These are phyloP conservation scores for Pezicula neosporulosa DNA, from an alignment of 2,329 filamentous ascomycete species.

Conservation along the genomic window DNA sequence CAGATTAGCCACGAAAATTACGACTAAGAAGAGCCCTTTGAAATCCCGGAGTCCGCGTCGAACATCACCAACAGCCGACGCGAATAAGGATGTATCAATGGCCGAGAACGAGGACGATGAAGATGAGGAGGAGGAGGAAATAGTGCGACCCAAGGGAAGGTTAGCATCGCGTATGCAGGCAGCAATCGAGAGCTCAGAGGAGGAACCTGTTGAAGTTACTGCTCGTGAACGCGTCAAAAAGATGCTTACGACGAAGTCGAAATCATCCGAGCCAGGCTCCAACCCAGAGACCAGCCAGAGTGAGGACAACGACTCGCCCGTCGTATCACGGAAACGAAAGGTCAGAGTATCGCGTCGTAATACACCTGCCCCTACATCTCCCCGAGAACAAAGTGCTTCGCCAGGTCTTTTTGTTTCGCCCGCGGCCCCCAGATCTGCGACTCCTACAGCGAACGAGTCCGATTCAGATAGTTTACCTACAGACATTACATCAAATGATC, in stretches of 20 bases:
- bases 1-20: slow-evolving; percentile 10
- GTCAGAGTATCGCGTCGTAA: slow-evolving; percentile 13
- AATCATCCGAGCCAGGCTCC: slow-evolving; percentile 24
- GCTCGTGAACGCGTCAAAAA: slow-evolving; percentile 40
- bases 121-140: slow-evolving; percentile 37
- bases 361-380: slow-evolving; percentile 17
- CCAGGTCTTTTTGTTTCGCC: slow-evolving; percentile 40
- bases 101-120: slow-evolving; percentile 6
- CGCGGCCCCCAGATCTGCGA: slow-evolving; percentile 21
- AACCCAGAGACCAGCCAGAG: slow-evolving; percentile 31
- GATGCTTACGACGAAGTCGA: slow-evolving; percentile 34
- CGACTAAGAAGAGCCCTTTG: slow-evolving; percentile 6
- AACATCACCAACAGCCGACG: slow-evolving; percentile 2
- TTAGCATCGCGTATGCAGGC: slow-evolving; percentile 62
- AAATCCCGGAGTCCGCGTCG: slow-evolving; percentile 6
- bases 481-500: slow-evolving; percentile 44
- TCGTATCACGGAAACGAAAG: slow-evolving; percentile 23
- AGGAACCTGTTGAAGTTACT: slow-evolving; percentile 14
- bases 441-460: slow-evolving; percentile 16
- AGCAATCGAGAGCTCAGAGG: slow-evolving; percentile 13
- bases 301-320: slow-evolving; percentile 18
- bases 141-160: slow-evolving; percentile 57
- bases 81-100: background rate
- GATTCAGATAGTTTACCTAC: slow-evolving; percentile 41
- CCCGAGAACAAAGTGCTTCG: slow-evolving; percentile 17